A percentile compares a stretch with the other conserved stretches of the same genome.
Conservation (phyloP, 1,139 yeast species). For the Candida dubliniensis region DNA sequence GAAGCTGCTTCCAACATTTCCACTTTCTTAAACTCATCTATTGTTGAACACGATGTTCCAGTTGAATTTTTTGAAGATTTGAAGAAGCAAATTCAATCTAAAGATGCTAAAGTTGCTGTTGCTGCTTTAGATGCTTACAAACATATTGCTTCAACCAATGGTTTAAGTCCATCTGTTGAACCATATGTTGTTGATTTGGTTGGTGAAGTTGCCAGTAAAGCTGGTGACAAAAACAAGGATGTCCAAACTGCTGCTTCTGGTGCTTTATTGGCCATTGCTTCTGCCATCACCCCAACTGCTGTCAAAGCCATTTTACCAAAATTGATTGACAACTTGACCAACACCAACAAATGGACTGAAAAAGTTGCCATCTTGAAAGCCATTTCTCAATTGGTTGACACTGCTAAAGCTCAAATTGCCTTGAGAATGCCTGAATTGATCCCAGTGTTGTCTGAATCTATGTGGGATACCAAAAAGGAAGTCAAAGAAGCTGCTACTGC, state of each 20-base stretch:
- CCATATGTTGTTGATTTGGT: constrained; percentile 85
- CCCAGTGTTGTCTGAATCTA: constrained; percentile 96
- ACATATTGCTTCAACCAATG: constrained; percentile 81
- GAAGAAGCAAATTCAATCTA: constrained; percentile 72
- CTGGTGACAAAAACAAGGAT: constrained; percentile 88
- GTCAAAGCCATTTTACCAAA: constrained; percentile 87
- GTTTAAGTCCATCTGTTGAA: constrained; percentile 88
- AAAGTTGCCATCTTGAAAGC: constrained; percentile 89
- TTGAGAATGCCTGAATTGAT: constrained; percentile 99
- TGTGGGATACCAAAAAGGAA: constrained; percentile 99
- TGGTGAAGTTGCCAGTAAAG: constrained; percentile 65
- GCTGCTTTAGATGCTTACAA: constrained; percentile 83
- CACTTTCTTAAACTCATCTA: constrained; percentile 92
- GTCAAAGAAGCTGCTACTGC: constrained; percentile 96
- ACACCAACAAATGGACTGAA: constrained; percentile 96
- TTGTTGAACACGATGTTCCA: constrained; percentile 98
- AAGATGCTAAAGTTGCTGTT: constrained; percentile 59
- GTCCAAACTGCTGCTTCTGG: constrained; percentile 67
- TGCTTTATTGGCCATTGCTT: constrained; percentile 76
- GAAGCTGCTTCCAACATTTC: constrained; percentile 90
- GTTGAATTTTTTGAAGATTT: constrained; percentile 79
- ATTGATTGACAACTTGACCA: constrained; percentile 64
- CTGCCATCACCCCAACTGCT: constrained; percentile 87
- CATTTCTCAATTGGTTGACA: constrained; percentile 83
- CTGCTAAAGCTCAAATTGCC: constrained; percentile 94